Evolutionary conservation across 257 asterid species (phyloP).

Genomic region (Plectranthus barbatus): DNA sequence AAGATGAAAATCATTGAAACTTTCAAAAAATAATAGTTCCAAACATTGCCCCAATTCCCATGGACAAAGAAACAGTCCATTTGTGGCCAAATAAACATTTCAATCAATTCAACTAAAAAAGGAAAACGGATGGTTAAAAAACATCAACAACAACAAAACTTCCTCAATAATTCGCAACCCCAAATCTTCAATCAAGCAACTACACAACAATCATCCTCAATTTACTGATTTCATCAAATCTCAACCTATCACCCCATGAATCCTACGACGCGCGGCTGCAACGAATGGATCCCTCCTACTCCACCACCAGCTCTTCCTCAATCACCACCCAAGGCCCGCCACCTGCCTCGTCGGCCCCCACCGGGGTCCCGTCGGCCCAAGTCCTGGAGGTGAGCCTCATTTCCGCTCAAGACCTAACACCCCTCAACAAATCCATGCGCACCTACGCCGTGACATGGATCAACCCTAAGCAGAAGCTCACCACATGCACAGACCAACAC

Average conservation of each 20-base stretch:
- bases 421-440: constrained; percentile 51
- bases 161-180: constrained; percentile 13
- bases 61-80: neutral
- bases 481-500: constrained; percentile 42
- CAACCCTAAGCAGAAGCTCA: constrained; percentile 33
- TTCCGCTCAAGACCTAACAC: constrained; percentile 63
- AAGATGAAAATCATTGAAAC: no score
- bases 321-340: constrained; percentile 6
- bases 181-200: constrained; percentile 17
- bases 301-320: constrained; percentile 27
- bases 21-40: neutral
- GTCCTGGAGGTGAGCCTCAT: constrained; percentile 52
- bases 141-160: constrained; percentile 13
- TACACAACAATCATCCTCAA: neutral
- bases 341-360: neutral
- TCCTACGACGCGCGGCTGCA: constrained; percentile 8
- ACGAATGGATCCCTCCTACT: constrained; percentile 38
- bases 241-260: constrained; percentile 3
- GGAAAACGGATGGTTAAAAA: constrained; percentile 29
- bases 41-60: neutral
- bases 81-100: constrained; percentile 17
- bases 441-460: constrained; percentile 60
- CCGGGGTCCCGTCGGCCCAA: neutral
- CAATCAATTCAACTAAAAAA: constrained; percentile 3
- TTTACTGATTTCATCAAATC: constrained; percentile 8